phyloP scores from a whole-genome alignment of 768 basidiomycete species.

The Suillus subluteus region DNA sequence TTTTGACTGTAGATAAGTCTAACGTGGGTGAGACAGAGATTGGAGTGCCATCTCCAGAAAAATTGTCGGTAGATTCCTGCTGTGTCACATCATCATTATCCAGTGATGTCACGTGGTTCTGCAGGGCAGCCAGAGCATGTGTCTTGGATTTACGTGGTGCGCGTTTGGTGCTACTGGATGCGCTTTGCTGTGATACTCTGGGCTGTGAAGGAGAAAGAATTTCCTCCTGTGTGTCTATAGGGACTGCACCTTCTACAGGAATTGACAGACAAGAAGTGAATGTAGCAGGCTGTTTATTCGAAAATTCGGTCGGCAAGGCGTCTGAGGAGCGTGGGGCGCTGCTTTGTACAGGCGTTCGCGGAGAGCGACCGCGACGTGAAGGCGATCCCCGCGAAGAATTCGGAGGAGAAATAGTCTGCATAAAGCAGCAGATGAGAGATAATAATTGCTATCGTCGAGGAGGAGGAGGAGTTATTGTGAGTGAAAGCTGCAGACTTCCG shows the following conservation, averaged over 20 bases:
- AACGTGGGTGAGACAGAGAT: slow-evolving; percentile 66
- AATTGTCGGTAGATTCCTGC: slow-evolving; percentile 48
- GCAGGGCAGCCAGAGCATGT: slow-evolving; percentile 80
- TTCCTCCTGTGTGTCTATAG: slow-evolving; percentile 58
- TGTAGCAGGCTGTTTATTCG: slow-evolving; percentile 49
- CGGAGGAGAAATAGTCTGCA: slow-evolving; percentile 51
- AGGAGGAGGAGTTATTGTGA: slow-evolving; percentile 20
- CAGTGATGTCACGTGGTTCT: slow-evolving; percentile 61
- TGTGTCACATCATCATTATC: slow-evolving; percentile 50
- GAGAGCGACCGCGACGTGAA: slow-evolving; percentile 66
- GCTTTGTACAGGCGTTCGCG: slow-evolving; percentile 53
- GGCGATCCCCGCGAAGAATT: slow-evolving; percentile 59
- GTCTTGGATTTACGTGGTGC: slow-evolving; percentile 92
- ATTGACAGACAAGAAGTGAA: slow-evolving; percentile 75
- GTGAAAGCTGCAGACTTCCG: slow-evolving; percentile 23
- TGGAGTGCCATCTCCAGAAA: slow-evolving; percentile 53
- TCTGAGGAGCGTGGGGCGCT: slow-evolving; percentile 40
- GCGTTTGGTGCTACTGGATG: slow-evolving; percentile 55
- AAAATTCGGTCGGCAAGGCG: slow-evolving; percentile 54
- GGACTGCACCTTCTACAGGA: slow-evolving; percentile 72
- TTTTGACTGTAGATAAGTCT: slow-evolving; percentile 76
- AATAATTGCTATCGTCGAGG: slow-evolving; percentile 13
- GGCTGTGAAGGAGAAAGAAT: slow-evolving; percentile 37
- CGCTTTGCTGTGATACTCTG: slow-evolving; percentile 36
- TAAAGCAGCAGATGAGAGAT: slow-evolving; percentile 21